Evolutionary conservation across 2,329 filamentous ascomycete species (phyloP), one percentile per base, ranked within the genome.

Genomic region (Botrytis paeoniae): DNA sequence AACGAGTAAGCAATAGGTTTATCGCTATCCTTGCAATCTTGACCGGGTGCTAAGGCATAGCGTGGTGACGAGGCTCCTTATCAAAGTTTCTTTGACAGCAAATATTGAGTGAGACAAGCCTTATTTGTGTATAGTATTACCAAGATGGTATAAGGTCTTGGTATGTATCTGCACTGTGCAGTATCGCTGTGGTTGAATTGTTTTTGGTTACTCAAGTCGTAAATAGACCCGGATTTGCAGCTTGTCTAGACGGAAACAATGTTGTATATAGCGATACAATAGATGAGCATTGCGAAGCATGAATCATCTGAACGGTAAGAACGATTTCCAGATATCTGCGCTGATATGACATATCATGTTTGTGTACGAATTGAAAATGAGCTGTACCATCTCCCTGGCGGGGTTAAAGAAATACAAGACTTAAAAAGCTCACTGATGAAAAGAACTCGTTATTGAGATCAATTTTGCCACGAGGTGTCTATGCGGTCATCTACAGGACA

Each of bases 11-110:
- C 54, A 73, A 70, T 71, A 37, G 69, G 64, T 64, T 75, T 78
- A 79, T 78, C 78, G 72, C 32, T 60, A 77, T 73, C 77, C 77
- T 74, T 78, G 77, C 74, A 75, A 77, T 76, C 76, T 75, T 41
- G 60, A 62, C 64, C 69, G 64, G 74, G 71, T 61, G 37, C 29
- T 60, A 57, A 18, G 62, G 35, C 20, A 68, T 41, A 57, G 64
- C 48, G 64, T 29, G 45, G 29, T 72, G 48, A 54, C 35, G 70
- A 76, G 75, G 75, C 75, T 77, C 70, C 57, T 74, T 74, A 75
- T 75, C 71, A 64, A 59, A 48, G 63, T 37, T 60, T 57, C 20
- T 57, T 71, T 63, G 64, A 39, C 51, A 68, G 61, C 48, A 69
- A 68, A 45, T 41, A 54, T 64, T 35, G 43, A 59, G 65, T 63